Evolutionary conservation across 2,329 filamentous ascomycete species (phyloP), one percentile per base, ranked within the genome.

Genomic region (Metarhizium guizhouense): DNA sequence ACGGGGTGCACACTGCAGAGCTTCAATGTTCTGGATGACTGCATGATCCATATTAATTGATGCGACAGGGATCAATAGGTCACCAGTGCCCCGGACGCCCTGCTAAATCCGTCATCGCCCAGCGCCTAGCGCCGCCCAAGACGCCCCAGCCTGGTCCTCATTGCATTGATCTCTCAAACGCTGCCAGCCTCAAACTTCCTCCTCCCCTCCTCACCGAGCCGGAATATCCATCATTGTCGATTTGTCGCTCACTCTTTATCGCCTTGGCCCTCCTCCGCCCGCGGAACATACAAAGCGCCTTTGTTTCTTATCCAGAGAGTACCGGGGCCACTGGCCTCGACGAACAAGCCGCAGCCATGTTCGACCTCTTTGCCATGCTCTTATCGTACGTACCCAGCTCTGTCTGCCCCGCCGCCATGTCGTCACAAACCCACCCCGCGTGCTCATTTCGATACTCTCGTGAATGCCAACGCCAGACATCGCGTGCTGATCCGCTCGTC

Each of bases 311-410:
- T 30, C 14, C 14, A 30, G 20, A 30, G 20, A 36, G 25, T 47
- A n/a, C 47, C 6, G 52, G 47, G 45, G 30, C 50, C 53, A 65
- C 1, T 61, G 68, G 54, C 60, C 57, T 59, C 58, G 58, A 47
- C 57, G 32, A 51, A 25, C 48, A 38, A n/a, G 18, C 53, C 61
- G 58, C 65, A 63, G 73, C 55, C 72, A 89, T 92, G 87, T 90
- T 92, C 67, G 85, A 87, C 72, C 81, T 90, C 64, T 81, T 91
- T 64, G 83, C 88, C 64, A 87, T 89, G 72, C 76, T 90, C 64
- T 76, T 91, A 70, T 89, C 87, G 87, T 91, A 76, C 76, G 86
- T 79, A 62, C 59, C 58, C 52, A 29, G 32, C 32, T 30, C 13
- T 25, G 25, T 25, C 13, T 48, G 20, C 45, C 45, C 20, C 45